These are phyloP conservation scores for Crithidia sp. DNA, from an alignment of 208 protist species.

Conservation along the genomic window DNA sequence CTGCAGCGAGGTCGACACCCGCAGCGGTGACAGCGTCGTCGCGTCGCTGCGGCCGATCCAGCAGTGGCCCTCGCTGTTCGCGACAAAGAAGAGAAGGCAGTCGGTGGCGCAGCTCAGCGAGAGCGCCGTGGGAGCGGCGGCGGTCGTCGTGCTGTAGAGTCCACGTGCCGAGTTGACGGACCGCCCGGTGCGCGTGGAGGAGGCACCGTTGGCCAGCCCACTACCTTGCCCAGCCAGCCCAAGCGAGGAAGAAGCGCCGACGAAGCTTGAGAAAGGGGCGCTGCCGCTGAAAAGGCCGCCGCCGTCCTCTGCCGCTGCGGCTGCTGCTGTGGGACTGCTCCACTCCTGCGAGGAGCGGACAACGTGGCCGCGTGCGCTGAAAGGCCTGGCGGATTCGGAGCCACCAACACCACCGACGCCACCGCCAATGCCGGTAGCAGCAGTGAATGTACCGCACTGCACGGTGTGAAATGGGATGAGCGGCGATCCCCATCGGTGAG, in stretches of 20 bases:
- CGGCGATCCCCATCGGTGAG: slow-evolving; percentile 18
- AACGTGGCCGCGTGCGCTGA: neutral
- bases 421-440: neutral
- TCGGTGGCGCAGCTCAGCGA: slow-evolving; percentile 59
- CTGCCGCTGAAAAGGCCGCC: neutral
- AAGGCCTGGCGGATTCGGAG: slow-evolving; percentile 5
- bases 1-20: slow-evolving; percentile 16
- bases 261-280: neutral
- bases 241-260: no score
- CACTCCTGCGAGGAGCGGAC: slow-evolving; percentile 12
- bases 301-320: slow-evolving; percentile 2
- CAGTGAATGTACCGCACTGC: neutral
- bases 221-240: no score
- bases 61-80: slow-evolving; percentile 22
- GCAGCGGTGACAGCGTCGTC: slow-evolving; percentile 25
- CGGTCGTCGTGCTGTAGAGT: neutral
- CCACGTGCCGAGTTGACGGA: slow-evolving; percentile 13
- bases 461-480: slow-evolving; percentile 31
- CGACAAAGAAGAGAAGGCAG: slow-evolving; percentile 52
- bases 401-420: neutral
- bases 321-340: neutral
- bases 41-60: slow-evolving; percentile 40
- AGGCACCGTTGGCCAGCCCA: no score
- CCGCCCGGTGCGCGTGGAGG: neutral
- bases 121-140: slow-evolving; percentile 42